Conservation (phyloP, 805 yeast genomes). For the Ogataea polymorpha region DNA sequence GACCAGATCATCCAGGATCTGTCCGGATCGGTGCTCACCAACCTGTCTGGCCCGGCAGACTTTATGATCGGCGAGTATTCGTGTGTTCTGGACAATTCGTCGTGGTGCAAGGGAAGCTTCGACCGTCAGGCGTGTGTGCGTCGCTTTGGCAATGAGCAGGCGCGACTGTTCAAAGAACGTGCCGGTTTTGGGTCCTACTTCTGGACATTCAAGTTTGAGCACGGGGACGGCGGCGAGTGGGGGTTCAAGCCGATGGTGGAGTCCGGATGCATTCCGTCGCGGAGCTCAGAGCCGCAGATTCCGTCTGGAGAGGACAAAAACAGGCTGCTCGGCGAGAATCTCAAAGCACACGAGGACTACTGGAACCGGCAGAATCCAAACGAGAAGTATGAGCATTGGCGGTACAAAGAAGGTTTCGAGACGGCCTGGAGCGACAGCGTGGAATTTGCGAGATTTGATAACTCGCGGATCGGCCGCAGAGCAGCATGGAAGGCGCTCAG, state of each 20-base stretch:
- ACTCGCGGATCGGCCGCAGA: conserved; percentile 70
- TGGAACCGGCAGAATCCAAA: conserved; percentile 62
- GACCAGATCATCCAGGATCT: conserved; percentile 60
- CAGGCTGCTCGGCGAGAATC: conserved; percentile 36
- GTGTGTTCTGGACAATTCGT: conserved; percentile 72
- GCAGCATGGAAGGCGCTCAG: conserved; percentile 68
- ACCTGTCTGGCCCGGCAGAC: conserved; percentile 49
- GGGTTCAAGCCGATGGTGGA: conserved; percentile 78
- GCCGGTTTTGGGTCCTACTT: conserved; percentile 75
- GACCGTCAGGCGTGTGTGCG: conserved; percentile 55
- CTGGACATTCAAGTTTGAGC: conserved; percentile 86
- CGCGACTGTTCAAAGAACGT: conserved; percentile 43
- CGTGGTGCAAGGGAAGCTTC: conserved; percentile 56
- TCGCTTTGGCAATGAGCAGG: conserved; percentile 60
- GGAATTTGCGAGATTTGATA: conserved; percentile 66
- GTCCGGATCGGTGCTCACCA: conserved; percentile 45
- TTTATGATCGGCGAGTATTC: conserved; percentile 87
- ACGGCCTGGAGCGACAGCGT: conserved; percentile 72
- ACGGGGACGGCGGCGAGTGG: conserved; percentile 97
- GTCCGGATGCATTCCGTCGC: conserved; percentile 49
- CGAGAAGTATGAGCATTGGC: conserved; percentile 72
- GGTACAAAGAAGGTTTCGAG: conserved; percentile 74
- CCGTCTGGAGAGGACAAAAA: conserved; percentile 44
- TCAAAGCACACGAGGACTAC: conserved; percentile 52
- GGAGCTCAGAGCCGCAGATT: conserved; percentile 21